Base-by-base conservation (phyloP, 1,284 basidiomycete species). In the Naganishia albida region DNA sequence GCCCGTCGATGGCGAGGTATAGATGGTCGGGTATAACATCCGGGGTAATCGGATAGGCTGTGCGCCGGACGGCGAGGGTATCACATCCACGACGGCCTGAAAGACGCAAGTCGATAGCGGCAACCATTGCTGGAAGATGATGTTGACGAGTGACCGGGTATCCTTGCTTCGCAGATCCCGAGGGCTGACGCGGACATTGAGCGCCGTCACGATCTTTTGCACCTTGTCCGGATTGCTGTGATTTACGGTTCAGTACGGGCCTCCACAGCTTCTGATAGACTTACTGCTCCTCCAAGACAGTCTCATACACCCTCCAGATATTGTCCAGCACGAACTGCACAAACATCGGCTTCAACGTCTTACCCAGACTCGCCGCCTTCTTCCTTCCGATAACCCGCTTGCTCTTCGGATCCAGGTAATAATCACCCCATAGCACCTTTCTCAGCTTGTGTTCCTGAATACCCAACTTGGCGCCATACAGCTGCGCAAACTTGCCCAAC, bases 281-380 rank as follows among this genome's bases (percentile, higher is more conserved):
- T 74, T 75, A 96, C 93, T 91, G 89, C 71, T 93, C 91, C 16
- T 89, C 78, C 39, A 89, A 80, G 16, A 93, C 87, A 30, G 89
- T 89, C 72, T 95, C 90, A 78, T 99, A 99, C 12, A 98, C 90
- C 28, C 89, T 88, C 95, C 95, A 99, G 34, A 99, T 85, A 77
- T 98, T 99, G 67, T 99, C 96, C 70, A 99, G 81, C 4, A 99
- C 88, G 72, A 99, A 97, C 79, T 98, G 94, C 4, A 98, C 96
- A 75, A 99, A 99, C 56, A 99, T 83, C n/a, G 94, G 93, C 81
- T 98, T 99, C 73, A 99, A 80, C 38, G 85, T 83, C 68, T 86
- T 86, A 18, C 49, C 59, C 18, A 57, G 26, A 23, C 51, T 59
- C 40, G 81, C 80, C 64, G 95, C 84, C 77, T 93, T 90, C 79